These are phyloP conservation scores for Candolleomyces efflorescens DNA, from an alignment of 768 basidiomycete genomes.

Conservation along the genomic window DNA sequence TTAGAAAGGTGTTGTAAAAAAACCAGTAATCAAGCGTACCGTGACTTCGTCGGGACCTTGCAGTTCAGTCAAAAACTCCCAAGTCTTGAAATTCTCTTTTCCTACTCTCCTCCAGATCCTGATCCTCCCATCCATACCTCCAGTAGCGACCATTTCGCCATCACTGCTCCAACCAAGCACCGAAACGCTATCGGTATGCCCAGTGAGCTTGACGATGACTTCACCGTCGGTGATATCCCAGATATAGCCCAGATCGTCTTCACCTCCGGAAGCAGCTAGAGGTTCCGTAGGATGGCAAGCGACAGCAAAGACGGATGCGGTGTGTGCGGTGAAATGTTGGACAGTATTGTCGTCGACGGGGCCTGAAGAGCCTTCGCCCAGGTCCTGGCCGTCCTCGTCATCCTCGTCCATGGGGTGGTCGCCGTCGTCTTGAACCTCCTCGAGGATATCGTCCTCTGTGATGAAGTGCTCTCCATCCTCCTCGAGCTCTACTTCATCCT, in stretches of 20 bases:
- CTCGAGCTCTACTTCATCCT: slow-evolving; percentile 40
- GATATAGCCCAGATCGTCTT: slow-evolving; percentile 92
- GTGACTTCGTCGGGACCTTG: slow-evolving; percentile 95
- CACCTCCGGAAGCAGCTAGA: slow-evolving; percentile 88
- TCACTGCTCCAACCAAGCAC: slow-evolving; percentile 76
- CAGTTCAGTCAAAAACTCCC: slow-evolving; percentile 94
- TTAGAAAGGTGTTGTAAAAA: slow-evolving; percentile 3
- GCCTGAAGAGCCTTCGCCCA: slow-evolving; percentile 39
- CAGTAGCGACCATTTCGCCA: slow-evolving; percentile 91
- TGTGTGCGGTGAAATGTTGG: slow-evolving; percentile 66
- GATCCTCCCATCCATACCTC: slow-evolving; percentile 97
- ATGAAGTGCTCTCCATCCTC: slow-evolving; percentile 45
- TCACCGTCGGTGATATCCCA: slow-evolving; percentile 86
- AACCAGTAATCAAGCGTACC: slow-evolving; percentile 46
- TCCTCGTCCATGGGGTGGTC: slow-evolving; percentile 74
- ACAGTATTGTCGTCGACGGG: slow-evolving; percentile 57
- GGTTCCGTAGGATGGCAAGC: slow-evolving; percentile 79
- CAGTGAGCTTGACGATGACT: slow-evolving; percentile 77
- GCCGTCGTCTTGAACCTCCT: slow-evolving; percentile 61
- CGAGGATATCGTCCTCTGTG: slow-evolving; percentile 57
- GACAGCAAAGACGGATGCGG: slow-evolving; percentile 78
- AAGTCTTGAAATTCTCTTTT: slow-evolving; percentile 65
- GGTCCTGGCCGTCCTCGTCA: slow-evolving; percentile 43
- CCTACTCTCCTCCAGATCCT: slow-evolving; percentile 88
- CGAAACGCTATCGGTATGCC: slow-evolving; percentile 91